These are phyloP conservation scores for Fusarium sp. DNA, from an alignment of 2,329 filamentous ascomycete species.

Conservation along the genomic window DNA sequence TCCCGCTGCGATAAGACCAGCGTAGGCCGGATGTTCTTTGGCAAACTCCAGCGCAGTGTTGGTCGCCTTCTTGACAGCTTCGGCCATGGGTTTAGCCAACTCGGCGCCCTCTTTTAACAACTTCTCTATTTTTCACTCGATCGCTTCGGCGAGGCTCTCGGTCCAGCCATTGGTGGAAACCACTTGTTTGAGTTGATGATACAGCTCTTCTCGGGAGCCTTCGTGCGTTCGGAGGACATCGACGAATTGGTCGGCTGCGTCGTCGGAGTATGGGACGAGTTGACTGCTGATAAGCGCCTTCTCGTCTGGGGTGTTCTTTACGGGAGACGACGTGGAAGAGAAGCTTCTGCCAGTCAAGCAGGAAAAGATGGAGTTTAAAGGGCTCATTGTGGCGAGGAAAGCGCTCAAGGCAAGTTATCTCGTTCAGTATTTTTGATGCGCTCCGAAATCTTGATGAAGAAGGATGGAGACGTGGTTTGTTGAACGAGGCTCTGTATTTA, in stretches of 20 bases:
- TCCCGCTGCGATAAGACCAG: slow-evolving; percentile 35
- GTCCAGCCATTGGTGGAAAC: slow-evolving; percentile 38
- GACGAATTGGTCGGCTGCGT: slow-evolving; percentile 35
- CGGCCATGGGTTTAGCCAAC: slow-evolving; percentile 21
- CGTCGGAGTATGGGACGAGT: slow-evolving; percentile 19
- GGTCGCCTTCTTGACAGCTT: slow-evolving; percentile 32
- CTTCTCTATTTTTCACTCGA: slow-evolving; percentile 35
- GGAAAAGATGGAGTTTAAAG: neutral
- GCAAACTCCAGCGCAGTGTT: slow-evolving; percentile 33
- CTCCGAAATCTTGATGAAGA: neutral
- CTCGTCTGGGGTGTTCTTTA: neutral
- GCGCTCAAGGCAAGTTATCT: neutral
- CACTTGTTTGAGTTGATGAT: slow-evolving; percentile 20
- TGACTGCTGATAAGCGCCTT: neutral
- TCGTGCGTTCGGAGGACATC: slow-evolving; percentile 19
- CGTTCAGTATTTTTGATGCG: neutral
- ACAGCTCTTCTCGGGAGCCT: neutral
- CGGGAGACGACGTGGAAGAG: rapidly evolving
- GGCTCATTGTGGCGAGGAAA: neutral
- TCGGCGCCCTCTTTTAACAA: slow-evolving; percentile 28
- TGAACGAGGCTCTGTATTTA: neutral
- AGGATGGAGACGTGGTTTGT: neutral
- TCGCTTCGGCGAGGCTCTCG: slow-evolving; percentile 31
- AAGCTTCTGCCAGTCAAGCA: neutral
- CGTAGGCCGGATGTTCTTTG: slow-evolving; percentile 38